phyloP scores from a whole-genome alignment of 805 yeast genomes.

The Scheffersomyces amazonensis region DNA sequence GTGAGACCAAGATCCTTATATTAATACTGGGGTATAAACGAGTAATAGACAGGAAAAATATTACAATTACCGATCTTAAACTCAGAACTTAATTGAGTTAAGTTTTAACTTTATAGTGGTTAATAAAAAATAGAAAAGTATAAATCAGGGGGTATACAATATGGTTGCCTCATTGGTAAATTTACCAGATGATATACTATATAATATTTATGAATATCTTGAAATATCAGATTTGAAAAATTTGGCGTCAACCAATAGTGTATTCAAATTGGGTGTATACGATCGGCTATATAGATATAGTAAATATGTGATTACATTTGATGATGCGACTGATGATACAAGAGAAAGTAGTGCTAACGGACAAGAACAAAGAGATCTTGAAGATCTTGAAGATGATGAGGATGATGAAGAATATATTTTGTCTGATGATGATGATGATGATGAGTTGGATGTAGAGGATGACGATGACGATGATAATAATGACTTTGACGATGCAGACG shows the following conservation, averaged over 20 bases:
- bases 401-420: not conserved
- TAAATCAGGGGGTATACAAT: too few species aligned
- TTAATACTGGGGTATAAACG: too few species aligned
- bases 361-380: not conserved
- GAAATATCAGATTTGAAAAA: constrained; percentile 3
- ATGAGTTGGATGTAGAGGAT: not conserved
- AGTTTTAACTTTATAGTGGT: too few species aligned
- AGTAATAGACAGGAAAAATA: too few species aligned
- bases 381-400: too few species aligned
- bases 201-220: constrained; percentile 2
- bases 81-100: too few species aligned
- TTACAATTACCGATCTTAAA: too few species aligned
- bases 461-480: not conserved
- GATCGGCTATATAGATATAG: constrained; percentile 1
- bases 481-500: not conserved
- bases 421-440: not conserved
- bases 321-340: constrained; percentile 2
- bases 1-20: too few species aligned
- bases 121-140: too few species aligned
- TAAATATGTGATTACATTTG: constrained; percentile 2
- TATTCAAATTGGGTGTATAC: not conserved
- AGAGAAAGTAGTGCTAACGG: too few species aligned
- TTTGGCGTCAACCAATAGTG: not conserved
- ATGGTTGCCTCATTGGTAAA: not conserved
- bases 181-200: constrained; percentile 8